Evolutionary conservation across 257 asterid species (phyloP).

Genomic region (Primulina tabacum): DNA sequence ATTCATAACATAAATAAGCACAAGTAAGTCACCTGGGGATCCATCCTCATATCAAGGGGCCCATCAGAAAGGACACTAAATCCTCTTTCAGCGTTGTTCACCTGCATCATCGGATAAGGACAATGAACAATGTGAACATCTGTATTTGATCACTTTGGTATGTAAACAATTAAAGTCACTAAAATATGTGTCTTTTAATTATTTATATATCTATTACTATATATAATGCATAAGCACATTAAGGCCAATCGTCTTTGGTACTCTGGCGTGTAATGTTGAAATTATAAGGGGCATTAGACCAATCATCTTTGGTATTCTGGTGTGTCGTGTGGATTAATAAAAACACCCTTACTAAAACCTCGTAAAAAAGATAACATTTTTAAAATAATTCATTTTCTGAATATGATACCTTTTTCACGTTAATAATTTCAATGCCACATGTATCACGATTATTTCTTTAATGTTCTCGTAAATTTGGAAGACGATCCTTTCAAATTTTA

Average conservation of each 20-base stretch:
- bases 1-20: constrained; percentile 1
- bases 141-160: neutral
- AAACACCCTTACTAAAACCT: neutral
- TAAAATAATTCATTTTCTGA: neutral
- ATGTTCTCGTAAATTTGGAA: neutral
- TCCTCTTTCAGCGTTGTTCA: constrained; percentile 65
- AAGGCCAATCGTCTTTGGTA: too few species aligned
- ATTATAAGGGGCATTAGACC: neutral
- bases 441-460: neutral
- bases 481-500: neutral
- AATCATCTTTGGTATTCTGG: neutral
- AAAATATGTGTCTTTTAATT: too few species aligned
- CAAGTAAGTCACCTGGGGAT: constrained; percentile 72
- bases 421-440: neutral
- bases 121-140: neutral
- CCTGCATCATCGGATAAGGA: constrained; percentile 42
- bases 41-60: constrained; percentile 95
- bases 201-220: neutral
- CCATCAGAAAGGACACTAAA: too few species aligned
- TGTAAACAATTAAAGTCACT: neutral
- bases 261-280: neutral
- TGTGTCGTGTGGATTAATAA: neutral
- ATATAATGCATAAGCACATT: too few species aligned
- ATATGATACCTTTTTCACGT: neutral
- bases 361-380: too few species aligned